A percentile compares a stretch with the other conserved stretches of the same genome.
Evolutionary conservation across 73 alveolate genomes (phyloP).

Genomic region (Paramecium tetraurelia): DNA sequence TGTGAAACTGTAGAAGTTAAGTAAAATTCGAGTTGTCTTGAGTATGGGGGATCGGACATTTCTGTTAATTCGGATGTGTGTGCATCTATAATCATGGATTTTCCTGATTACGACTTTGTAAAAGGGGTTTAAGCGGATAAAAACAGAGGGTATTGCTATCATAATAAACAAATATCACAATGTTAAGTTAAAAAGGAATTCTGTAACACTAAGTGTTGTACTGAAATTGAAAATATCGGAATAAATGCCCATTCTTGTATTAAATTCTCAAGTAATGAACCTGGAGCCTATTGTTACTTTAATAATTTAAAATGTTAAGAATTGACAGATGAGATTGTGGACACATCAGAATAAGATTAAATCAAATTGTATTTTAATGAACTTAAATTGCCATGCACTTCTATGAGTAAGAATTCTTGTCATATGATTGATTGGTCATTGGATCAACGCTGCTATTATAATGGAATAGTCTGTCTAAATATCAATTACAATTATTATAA

Average conservation of each 20-base stretch:
- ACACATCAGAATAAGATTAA: not conserved
- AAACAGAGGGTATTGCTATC: conserved; percentile 21
- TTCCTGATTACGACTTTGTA: not conserved
- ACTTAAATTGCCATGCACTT: not conserved
- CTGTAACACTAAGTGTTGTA: not conserved
- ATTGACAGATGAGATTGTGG: not conserved
- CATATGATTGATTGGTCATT: conserved; percentile 1
- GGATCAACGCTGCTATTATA: not conserved
- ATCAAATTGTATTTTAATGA: not conserved
- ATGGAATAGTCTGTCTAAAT: not conserved
- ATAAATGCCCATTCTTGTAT: not conserved
- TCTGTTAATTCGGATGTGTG: not conserved
- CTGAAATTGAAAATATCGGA: not conserved
- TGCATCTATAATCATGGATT: not conserved
- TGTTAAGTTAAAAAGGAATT: not conserved
- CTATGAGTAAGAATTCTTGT: not conserved
- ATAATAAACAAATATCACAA: not conserved
- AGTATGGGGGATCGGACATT: not conserved
- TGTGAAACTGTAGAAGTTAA: not conserved
- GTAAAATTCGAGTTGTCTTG: not conserved
- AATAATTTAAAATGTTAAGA: not conserved
- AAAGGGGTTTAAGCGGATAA: not conserved
- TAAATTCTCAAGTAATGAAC: not conserved
- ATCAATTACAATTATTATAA: not conserved
- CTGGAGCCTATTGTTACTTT: not conserved